Conservation (phyloP, 257 asterid species). For the Nicotiana attenuata region DNA sequence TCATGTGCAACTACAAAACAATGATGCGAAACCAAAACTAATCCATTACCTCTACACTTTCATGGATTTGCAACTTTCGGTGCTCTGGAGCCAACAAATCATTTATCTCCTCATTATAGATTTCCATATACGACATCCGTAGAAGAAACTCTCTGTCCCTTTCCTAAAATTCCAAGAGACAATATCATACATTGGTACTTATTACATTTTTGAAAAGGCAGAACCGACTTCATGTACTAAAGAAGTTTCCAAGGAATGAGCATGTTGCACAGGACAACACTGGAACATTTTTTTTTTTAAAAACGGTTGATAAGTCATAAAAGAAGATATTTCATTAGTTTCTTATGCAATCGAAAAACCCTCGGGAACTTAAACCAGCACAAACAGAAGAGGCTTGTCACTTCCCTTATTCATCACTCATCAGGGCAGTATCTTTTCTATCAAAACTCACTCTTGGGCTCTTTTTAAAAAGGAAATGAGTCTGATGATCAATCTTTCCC, state of each 20-base stretch:
- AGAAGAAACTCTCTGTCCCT: conserved; percentile 74
- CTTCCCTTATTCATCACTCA: not conserved
- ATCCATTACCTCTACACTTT: conserved; percentile 71
- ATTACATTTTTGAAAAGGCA: not conserved
- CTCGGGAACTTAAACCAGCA: not conserved
- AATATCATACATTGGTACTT: not conserved
- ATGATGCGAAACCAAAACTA: not conserved
- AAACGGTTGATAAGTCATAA: not conserved
- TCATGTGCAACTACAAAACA: not conserved
- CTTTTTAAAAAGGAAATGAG: not conserved
- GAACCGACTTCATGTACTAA: not conserved
- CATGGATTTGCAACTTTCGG: conserved; percentile 85
- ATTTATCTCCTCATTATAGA: conserved; percentile 93
- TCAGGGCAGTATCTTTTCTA: not conserved
- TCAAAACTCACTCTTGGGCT: not conserved
- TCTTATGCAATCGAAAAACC: not conserved
- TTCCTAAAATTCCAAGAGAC: conserved; percentile 38
- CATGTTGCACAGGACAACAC: not conserved
- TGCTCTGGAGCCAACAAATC: conserved; percentile 95
- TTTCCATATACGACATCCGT: conserved; percentile 98
- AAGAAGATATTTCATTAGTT: not conserved
- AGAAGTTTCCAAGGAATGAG: not conserved
- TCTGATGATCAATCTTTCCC: not conserved
- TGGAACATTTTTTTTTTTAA: not conserved
- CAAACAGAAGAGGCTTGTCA: not conserved